These are phyloP conservation scores for Colletotrichum spinosum DNA, from an alignment of 2,329 filamentous ascomycete species.

Conservation along the genomic window DNA sequence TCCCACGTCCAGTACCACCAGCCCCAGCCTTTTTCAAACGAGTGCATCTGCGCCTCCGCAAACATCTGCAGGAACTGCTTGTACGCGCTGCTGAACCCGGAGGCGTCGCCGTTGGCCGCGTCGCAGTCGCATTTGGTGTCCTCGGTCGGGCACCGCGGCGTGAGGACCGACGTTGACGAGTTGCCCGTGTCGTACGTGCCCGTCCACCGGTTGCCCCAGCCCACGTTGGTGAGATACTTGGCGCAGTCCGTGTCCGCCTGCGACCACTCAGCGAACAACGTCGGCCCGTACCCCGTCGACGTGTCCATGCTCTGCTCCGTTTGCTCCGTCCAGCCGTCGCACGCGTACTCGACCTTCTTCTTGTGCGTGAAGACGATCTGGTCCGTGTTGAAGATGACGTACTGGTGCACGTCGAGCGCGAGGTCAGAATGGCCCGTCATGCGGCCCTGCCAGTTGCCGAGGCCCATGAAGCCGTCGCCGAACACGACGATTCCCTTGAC, in stretches of 20 bases:
- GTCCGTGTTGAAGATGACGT: slow-evolving; percentile 95
- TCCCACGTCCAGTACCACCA: slow-evolving; percentile 99
- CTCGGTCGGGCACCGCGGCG: slow-evolving; percentile 79
- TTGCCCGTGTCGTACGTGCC: slow-evolving; percentile 83
- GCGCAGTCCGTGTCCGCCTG: slow-evolving; percentile 98
- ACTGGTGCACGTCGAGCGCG: slow-evolving; percentile 97
- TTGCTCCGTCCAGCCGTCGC: slow-evolving; percentile 87
- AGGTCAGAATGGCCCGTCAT: slow-evolving; percentile 78
- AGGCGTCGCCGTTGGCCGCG: slow-evolving; percentile 79
- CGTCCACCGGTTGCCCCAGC: slow-evolving; percentile 89
- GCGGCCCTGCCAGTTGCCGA: slow-evolving; percentile 89
- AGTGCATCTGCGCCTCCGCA: slow-evolving; percentile 95
- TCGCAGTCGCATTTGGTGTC: slow-evolving; percentile 77
- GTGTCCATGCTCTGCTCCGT: slow-evolving; percentile 78
- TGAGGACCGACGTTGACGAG: slow-evolving; percentile 69
- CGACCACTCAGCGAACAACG: slow-evolving; percentile 95
- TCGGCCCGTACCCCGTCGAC: slow-evolving; percentile 87
- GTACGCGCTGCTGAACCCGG: slow-evolving; percentile 77
- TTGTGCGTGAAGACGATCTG: slow-evolving; percentile 86
- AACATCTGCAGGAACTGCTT: slow-evolving; percentile 90
- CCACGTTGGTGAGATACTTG: slow-evolving; percentile 87
- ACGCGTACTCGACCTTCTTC: slow-evolving; percentile 88
- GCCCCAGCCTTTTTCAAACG: slow-evolving; percentile 92
- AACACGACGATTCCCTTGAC: slow-evolving; percentile 81
- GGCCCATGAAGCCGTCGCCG: slow-evolving; percentile 93